Evolutionary conservation across 2,329 filamentous ascomycete genomes (phyloP), one percentile per base, ranked within the genome.

Genomic region (Fusarium succisae): DNA sequence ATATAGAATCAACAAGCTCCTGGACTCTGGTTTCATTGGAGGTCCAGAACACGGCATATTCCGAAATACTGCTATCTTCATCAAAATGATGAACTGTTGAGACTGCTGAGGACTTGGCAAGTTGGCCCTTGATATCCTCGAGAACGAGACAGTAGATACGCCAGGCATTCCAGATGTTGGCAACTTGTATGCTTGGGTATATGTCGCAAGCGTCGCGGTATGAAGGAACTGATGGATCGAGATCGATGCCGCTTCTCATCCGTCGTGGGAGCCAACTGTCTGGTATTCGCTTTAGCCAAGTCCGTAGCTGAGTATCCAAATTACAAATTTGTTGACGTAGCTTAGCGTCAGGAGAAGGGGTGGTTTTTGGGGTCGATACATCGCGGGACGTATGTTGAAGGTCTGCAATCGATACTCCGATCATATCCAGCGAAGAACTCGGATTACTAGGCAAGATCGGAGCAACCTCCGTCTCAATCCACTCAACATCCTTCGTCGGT

Each of bases 161-260:
- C 72, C 66, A 75, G 0, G 60, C n/a, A 18, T 63, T 75, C 73
- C 73, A 75, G 4, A 75, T 75, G 8, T 68, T 75, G 1, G 72
- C 69, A 17, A 75, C 67, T 6, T 75, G 73, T 9, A 73, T 44
- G 24, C 65, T 73, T 2, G 63, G 72, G 18, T 75, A 75, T 0
- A 73, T n/a, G 15, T 70, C 60, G 2, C 61, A 45, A 1, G 5
- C 20, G 13, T 14, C 47, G 1, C 45, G 28, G 6, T 75, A 75
- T 0, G 38, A 17, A 3, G 14, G 4, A 6, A 57, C 15, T 1
- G 57, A 35, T 15, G 22, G 0, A 3, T 24, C 2, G 1, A 64
- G 20, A 4, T 17, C 11, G 1, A 39, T n/a, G 0, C 20, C 22
- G 2, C 20, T 53, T 3, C 24, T 15, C 8, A 75, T 20, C 3